Evolutionary conservation across 2,329 filamentous ascomycete genomes (phyloP).

Genomic region (Aspergillus pseudoglaucus): DNA sequence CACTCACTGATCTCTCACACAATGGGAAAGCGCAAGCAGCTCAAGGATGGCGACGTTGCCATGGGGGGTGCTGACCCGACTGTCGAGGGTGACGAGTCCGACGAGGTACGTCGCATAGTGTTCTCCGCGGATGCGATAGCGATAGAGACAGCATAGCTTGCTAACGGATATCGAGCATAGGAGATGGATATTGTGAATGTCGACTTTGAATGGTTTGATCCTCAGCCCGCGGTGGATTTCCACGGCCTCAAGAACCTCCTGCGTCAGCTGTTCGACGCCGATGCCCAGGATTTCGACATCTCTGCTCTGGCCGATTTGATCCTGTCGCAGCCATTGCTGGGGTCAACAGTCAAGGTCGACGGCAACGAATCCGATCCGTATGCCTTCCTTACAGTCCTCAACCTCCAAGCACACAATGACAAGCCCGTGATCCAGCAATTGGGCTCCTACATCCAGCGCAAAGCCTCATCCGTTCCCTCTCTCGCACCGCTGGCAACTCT

Average conservation of each 20-base stretch:
- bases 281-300: constrained; percentile 78
- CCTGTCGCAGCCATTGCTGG: constrained; percentile 76
- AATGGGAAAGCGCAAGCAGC: constrained; percentile 49
- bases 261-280: constrained; percentile 86
- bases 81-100: constrained; percentile 32
- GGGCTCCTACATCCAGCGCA: constrained; percentile 60
- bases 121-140: constrained; percentile 5
- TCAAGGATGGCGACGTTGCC: constrained; percentile 40
- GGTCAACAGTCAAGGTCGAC: constrained; percentile 95
- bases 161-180: constrained; percentile 37
- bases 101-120: constrained; percentile 25
- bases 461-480: constrained; percentile 47
- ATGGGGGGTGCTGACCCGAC: constrained; percentile 39
- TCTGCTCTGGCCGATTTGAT: constrained; percentile 82
- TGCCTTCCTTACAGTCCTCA: constrained; percentile 83
- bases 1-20: constrained; percentile 11
- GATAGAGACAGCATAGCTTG: neutral
- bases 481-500: constrained; percentile 54
- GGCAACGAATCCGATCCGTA: constrained; percentile 89
- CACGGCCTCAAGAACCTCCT: constrained; percentile 87
- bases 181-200: constrained; percentile 89
- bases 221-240: constrained; percentile 81
- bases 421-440: constrained; percentile 67
- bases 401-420: constrained; percentile 68
- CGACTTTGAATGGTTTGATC: constrained; percentile 99